A percentile compares a stretch with the other conserved stretches of the same genome.
Evolutionary conservation across 139 green algal genomes (phyloP).

Genomic region (Tetradesmus lagerheimii): DNA sequence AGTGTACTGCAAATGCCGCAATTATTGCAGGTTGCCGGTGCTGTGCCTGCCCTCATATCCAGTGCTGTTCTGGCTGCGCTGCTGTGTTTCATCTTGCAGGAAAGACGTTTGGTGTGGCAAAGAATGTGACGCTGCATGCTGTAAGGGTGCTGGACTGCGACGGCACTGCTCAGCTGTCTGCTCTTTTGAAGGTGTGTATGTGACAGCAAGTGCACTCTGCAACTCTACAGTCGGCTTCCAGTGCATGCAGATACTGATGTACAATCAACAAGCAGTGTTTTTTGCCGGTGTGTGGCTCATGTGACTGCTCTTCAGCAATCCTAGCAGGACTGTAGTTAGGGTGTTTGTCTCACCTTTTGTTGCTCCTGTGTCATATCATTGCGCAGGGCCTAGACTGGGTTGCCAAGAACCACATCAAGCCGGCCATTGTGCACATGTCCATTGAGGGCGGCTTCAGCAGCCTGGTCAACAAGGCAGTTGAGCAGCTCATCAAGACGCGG

Average conservation of each 20-base stretch:
- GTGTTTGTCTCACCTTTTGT: not conserved
- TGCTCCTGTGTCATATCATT: not conserved
- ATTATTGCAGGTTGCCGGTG: not conserved
- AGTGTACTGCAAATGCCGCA: not conserved
- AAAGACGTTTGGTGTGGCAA: constrained; percentile 74
- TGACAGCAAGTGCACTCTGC: too few relatives aligned
- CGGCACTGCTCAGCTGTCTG: constrained; percentile 61
- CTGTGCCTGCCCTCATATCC: not conserved
- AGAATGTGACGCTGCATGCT: constrained; percentile 69
- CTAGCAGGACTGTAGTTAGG: too few relatives aligned
- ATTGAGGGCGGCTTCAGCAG: constrained; percentile 65
- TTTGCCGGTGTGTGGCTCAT: too few relatives aligned
- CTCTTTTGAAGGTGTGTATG: constrained; percentile 57
- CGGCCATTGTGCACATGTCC: constrained; percentile 76
- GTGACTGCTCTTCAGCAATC: too few relatives aligned
- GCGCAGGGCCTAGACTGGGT: constrained; percentile 78
- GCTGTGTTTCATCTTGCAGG: constrained; percentile 5
- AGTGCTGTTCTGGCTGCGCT: too few relatives aligned
- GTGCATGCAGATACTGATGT: not conserved
- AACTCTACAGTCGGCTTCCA: too few relatives aligned
- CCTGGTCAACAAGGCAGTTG: constrained; percentile 70
- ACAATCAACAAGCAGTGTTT: too few relatives aligned
- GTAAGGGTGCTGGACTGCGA: constrained; percentile 68
- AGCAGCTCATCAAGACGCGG: constrained; percentile 55
- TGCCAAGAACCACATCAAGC: constrained; percentile 60